These are phyloP conservation scores for Amanita phalloides DNA, from an alignment of 768 basidiomycete genomes.

Conservation along the genomic window DNA sequence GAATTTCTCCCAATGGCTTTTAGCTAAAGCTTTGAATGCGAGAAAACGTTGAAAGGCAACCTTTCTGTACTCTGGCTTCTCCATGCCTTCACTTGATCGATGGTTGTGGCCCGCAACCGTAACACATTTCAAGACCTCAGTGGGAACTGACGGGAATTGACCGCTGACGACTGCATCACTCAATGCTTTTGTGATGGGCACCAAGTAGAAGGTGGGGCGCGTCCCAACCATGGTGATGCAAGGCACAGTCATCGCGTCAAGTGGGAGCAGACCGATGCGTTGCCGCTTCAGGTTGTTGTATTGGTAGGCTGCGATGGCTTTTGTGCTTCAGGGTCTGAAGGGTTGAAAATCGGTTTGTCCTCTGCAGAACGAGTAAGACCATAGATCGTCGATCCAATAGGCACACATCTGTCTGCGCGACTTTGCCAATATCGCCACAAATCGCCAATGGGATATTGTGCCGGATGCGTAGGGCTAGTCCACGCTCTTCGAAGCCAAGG, in stretches of 20 bases:
- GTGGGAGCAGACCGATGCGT: constrained; percentile 8
- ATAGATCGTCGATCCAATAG: constrained; percentile 13
- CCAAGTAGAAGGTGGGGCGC: constrained; percentile 22
- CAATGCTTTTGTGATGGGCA: constrained; percentile 21
- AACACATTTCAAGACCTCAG: constrained; percentile 17
- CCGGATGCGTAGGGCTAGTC: constrained; percentile 2
- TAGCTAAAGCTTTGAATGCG: constrained; percentile 14
- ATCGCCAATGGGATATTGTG: constrained; percentile 19
- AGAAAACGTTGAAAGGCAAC: constrained; percentile 17
- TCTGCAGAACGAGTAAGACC: constrained; percentile 17
- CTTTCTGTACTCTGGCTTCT: constrained; percentile 14
- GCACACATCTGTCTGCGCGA: constrained; percentile 18
- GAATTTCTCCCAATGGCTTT: neutral
- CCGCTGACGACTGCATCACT: constrained; percentile 15
- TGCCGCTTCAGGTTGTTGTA: constrained; percentile 17
- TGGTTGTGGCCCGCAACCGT: constrained; percentile 8
- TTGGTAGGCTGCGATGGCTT: constrained; percentile 21
- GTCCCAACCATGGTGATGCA: constrained; percentile 24
- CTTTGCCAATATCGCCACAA: constrained; percentile 13
- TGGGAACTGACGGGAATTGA: constrained; percentile 13
- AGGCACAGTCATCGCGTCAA: constrained; percentile 20
- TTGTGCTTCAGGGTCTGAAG: constrained; percentile 12
- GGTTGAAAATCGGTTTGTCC: constrained; percentile 13
- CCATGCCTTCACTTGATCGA: constrained; percentile 19
- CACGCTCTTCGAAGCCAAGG: constrained; percentile 14